Evolutionary conservation across 2,329 filamentous ascomycete species (phyloP).

Genomic region (Paecilomyces variotii): DNA sequence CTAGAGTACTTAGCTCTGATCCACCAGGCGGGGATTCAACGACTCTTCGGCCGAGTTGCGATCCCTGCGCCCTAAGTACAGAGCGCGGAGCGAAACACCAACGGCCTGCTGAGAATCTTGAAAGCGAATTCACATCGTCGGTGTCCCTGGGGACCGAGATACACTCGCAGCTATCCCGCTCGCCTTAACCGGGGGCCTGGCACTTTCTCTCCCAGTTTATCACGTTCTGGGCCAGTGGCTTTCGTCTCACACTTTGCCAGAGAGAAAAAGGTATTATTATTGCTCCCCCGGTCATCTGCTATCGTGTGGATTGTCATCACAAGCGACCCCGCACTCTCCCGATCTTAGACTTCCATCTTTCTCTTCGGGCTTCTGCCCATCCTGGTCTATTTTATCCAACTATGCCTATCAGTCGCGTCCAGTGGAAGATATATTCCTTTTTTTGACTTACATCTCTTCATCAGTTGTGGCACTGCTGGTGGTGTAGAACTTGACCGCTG

Average conservation of each 20-base stretch:
- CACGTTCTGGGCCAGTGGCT: not conserved
- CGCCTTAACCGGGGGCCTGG: not conserved
- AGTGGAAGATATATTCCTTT: not conserved
- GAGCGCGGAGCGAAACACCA: not conserved
- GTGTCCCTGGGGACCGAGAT: not conserved
- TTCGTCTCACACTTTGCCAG: not conserved
- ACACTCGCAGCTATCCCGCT: not conserved
- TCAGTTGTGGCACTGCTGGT: not conserved
- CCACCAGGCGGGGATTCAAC: not conserved
- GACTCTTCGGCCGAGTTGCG: not conserved
- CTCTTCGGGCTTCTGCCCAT: not conserved
- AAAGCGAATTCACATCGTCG: not conserved
- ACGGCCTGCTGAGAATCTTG: not conserved
- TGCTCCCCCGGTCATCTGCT: not conserved
- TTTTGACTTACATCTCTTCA: not conserved
- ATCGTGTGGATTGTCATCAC: not conserved
- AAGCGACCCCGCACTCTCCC: not conserved
- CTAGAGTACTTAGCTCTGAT: not conserved
- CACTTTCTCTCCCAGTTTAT: not conserved
- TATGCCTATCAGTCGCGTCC: not conserved
- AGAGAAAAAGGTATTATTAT: not conserved
- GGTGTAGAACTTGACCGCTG: not conserved
- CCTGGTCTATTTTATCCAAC: not conserved
- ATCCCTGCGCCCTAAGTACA: not conserved
- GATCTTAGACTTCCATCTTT: not conserved